Evolutionary conservation across 192 early-diverging fungal genomes (phyloP), one percentile per base, ranked within the genome.

Genomic region (Paraglomus brasilianum): DNA sequence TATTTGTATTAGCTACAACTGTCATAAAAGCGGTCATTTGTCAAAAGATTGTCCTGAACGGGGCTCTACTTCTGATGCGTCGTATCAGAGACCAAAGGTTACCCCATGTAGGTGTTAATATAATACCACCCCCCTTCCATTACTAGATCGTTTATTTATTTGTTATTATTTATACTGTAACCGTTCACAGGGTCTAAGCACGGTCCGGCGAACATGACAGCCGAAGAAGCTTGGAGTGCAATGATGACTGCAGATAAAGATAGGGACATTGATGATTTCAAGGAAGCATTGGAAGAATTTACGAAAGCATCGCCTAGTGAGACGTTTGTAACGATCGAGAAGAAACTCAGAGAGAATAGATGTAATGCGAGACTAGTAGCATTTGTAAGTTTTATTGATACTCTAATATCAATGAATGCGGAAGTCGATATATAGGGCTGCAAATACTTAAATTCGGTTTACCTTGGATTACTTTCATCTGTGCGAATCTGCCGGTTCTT

Each of bases 201-300:
- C 24, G 21, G 46, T 19, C 60, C 7, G 5, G 6, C 42, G 5
- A 30, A 45, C n/a, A 44, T 62, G 10, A 15, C 60, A 13, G 43
- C 60, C 5, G 43, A 62, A 22, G 60, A 62, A 5, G 60, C 60
- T 4, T 62, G 60, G 60, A 8, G 46, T 7, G 46, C 21, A 46
- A 14, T 62, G 15, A 41, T 62, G 43, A 10, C 43, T 11, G 60
- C 60, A 8, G 60, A 46, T 21, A 45, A 44, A 46, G 42, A 24
- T 15, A 46, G 17, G n/a, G 60, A 62, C n/a, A 1, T 21, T 5
- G 11, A 36, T 22, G 60, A 62, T 21, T 62, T 62, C 4, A 62
- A 62, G 43, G 60, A 62, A 13, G 60, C 60, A 21, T 22, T 62
- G 15, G 60, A 62, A 62, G 9, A 11, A 46, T 62, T 43, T 21